These are phyloP conservation scores for Trichoderma lentiforme DNA, from an alignment of 2,329 filamentous ascomycete species.

Conservation along the genomic window DNA sequence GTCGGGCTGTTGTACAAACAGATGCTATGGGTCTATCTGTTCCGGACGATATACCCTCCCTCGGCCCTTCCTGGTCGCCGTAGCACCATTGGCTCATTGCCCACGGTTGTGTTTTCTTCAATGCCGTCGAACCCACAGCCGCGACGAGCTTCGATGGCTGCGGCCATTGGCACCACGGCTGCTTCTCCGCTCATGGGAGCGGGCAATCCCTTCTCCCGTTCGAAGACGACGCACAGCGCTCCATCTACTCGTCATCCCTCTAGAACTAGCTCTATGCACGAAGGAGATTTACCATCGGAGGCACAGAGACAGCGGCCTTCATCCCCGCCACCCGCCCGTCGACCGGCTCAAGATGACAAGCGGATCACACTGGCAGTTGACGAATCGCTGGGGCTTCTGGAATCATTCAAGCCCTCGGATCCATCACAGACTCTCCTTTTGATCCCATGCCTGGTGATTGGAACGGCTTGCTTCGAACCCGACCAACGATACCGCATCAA, in stretches of 20 bases:
- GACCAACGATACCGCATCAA: constrained; percentile 52
- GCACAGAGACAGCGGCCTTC: constrained; percentile 25
- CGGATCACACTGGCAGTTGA: constrained; percentile 54
- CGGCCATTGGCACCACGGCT: constrained; percentile 26
- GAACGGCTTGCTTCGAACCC: constrained; percentile 55
- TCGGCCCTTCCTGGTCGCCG: constrained; percentile 29
- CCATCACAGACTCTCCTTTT: constrained; percentile 58
- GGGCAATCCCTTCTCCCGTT: constrained; percentile 16
- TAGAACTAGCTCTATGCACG: constrained; percentile 41
- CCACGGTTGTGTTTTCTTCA: constrained; percentile 20
- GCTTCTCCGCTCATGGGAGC: constrained; percentile 22
- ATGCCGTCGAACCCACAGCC: constrained; percentile 17
- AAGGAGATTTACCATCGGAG: constrained; percentile 28
- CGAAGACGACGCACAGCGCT: constrained; percentile 29
- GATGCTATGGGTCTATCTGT: constrained; percentile 64
- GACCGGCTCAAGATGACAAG: constrained; percentile 47
- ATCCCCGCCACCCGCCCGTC: constrained; percentile 47
- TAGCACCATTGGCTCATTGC: constrained; percentile 30
- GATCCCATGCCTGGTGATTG: constrained; percentile 59
- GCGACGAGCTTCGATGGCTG: constrained; percentile 38
- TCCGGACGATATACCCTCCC: constrained; percentile 59
- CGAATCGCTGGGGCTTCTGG: constrained; percentile 53
- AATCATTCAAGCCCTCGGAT: constrained; percentile 55
- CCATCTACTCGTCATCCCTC: constrained; percentile 36
- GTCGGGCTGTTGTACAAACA: constrained; percentile 61